phyloP scores from a whole-genome alignment of 2,329 filamentous ascomycete species.

The Hortaea werneckii region DNA sequence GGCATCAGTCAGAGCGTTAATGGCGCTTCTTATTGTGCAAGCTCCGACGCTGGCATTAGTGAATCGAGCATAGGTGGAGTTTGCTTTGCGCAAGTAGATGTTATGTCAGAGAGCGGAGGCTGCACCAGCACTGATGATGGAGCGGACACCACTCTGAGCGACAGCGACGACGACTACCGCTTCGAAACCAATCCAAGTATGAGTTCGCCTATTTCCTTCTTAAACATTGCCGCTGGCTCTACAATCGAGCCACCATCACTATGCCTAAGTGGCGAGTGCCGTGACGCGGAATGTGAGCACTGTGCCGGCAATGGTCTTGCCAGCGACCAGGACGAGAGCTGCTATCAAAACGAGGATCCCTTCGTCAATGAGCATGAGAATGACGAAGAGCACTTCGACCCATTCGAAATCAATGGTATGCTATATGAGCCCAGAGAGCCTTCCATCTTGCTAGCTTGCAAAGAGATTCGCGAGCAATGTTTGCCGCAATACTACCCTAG shows the following conservation, averaged over 20 bases:
- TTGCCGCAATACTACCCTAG: conserved; percentile 7
- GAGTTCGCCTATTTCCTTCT: too few species aligned
- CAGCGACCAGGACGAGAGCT: not conserved
- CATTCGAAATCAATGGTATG: conserved; percentile 6
- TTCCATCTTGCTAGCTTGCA: conserved; percentile 4
- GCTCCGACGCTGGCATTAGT: too few species aligned
- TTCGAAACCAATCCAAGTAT: too few species aligned
- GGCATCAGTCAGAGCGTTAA: too few species aligned
- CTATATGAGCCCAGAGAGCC: conserved; percentile 7
- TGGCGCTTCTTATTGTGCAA: too few species aligned
- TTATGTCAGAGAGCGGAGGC: too few species aligned
- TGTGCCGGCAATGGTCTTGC: conserved; percentile 1
- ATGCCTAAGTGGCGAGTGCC: not conserved
- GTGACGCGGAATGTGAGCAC: not conserved
- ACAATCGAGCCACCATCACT: not conserved
- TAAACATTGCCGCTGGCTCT: too few species aligned
- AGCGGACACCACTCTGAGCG: too few species aligned
- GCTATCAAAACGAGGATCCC: not conserved
- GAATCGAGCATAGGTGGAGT: too few species aligned
- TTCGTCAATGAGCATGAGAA: not conserved
- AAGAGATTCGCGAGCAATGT: conserved; percentile 6
- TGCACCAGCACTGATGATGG: too few species aligned
- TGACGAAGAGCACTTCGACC: conserved; percentile 6
- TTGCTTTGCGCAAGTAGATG: too few species aligned
- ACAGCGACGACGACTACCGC: too few species aligned